phyloP scores from a whole-genome alignment of 306 rosid species.

The Rosa chinensis region DNA sequence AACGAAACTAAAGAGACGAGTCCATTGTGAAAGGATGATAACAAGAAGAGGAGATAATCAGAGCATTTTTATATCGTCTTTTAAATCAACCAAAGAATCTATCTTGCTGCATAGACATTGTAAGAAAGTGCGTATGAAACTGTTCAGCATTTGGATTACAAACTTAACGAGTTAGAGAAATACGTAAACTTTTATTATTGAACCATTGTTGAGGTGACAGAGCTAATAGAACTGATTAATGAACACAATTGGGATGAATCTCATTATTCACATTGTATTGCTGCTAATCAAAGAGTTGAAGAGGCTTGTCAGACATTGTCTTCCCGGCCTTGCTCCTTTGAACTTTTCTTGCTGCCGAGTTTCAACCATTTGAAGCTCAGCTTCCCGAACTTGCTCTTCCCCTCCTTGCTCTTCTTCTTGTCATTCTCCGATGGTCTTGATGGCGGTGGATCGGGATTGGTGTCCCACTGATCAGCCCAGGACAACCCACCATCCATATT shows the following conservation, averaged over 20 bases:
- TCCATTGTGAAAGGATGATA: not conserved
- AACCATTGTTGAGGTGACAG: not conserved
- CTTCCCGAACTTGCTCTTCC: conserved; percentile 42
- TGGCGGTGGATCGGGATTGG: conserved; percentile 48
- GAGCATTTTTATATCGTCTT: not conserved
- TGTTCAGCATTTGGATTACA: not conserved
- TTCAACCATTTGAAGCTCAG: conserved; percentile 64
- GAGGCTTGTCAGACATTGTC: conserved; percentile 6
- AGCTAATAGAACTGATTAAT: not conserved
- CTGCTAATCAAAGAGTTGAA: not conserved
- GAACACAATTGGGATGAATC: not conserved
- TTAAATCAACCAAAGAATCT: not conserved
- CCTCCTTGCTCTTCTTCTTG: conserved; percentile 54
- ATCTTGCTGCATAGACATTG: not conserved
- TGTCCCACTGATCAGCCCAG: conserved; percentile 86
- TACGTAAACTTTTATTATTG: not conserved
- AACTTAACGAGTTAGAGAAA: not conserved
- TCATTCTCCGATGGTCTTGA: conserved; percentile 30
- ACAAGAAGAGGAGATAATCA: not conserved
- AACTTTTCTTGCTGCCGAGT: conserved; percentile 48
- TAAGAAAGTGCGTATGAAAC: not conserved
- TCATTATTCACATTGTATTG: not conserved
- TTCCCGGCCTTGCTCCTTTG: conserved; percentile 18
- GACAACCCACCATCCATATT: conserved; percentile 50
- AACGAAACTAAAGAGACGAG: not conserved